Percentiles rank a stretch among this genome's conserved stretches.
Conservation (phyloP, 257 asterid species). For the Ehretia macrophylla region DNA sequence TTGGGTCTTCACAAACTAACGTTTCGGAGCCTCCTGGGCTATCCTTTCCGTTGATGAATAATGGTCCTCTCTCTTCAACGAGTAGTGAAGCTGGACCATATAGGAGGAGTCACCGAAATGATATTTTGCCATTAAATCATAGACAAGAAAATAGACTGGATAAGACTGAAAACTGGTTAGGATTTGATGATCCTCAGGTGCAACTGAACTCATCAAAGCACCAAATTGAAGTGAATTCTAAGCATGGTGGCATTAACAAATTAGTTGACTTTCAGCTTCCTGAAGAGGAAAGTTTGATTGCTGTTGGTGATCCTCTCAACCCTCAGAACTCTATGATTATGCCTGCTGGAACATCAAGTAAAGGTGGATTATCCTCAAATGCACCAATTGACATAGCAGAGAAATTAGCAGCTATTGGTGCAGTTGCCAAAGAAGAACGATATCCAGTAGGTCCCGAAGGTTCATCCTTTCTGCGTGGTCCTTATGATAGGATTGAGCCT, state of each 20-base stretch:
- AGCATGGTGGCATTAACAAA: conserved; percentile 38
- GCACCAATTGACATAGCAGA: conserved; percentile 41
- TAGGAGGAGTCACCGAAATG: conserved; percentile 29
- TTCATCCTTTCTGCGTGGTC: conserved; percentile 35
- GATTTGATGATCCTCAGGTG: conserved; percentile 32
- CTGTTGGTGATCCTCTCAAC: conserved; percentile 39
- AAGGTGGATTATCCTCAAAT: conserved; percentile 28
- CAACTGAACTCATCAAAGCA: conserved; percentile 35
- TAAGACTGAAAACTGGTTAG: conserved; percentile 52
- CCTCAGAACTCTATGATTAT: conserved; percentile 31
- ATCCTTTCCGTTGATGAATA: conserved; percentile 33
- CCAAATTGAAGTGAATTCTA: conserved; percentile 29
- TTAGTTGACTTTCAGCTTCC: conserved; percentile 48
- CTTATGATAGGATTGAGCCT: conserved; percentile 43
- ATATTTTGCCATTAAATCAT: conserved; percentile 28
- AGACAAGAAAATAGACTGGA: conserved; percentile 38
- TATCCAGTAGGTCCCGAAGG: conserved; percentile 37
- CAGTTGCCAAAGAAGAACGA: conserved; percentile 35
- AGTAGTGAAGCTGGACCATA: conserved; percentile 27
- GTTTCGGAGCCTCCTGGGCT: conserved; percentile 32
- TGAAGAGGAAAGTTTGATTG: conserved; percentile 55
- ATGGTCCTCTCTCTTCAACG: conserved; percentile 27
- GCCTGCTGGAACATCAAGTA: conserved; percentile 36
- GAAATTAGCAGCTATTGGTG: conserved; percentile 53
- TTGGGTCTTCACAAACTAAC: conserved; percentile 37